Evolutionary conservation across 768 basidiomycete genomes (phyloP).

Genomic region (Psilocybe cyanescens): DNA sequence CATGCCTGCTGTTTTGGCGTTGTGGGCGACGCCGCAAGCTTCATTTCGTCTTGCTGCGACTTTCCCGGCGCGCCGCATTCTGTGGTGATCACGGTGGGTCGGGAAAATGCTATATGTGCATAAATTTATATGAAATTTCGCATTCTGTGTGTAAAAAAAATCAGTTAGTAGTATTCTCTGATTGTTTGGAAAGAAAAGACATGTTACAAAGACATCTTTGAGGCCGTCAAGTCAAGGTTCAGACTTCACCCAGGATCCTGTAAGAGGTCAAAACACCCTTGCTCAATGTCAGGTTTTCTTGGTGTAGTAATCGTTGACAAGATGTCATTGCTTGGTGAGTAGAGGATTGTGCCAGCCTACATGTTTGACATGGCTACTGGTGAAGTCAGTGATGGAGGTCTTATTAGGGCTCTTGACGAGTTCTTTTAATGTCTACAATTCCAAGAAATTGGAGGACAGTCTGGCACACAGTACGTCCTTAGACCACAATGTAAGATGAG

Average conservation of each 20-base stretch:
- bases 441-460: slow-evolving; percentile 60
- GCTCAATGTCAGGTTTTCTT: slow-evolving; percentile 76
- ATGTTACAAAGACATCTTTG: too few species aligned
- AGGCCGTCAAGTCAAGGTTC: slow-evolving; percentile 84
- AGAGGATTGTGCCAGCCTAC: slow-evolving; percentile 80
- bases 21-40: slow-evolving; percentile 90
- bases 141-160: slow-evolving; percentile 71
- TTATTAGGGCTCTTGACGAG: slow-evolving; percentile 67
- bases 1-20: slow-evolving; percentile 87
- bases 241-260: slow-evolving; percentile 90
- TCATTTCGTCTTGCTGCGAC: slow-evolving; percentile 91
- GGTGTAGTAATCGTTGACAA: slow-evolving; percentile 82
- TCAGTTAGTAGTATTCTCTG: background rate
- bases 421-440: slow-evolving; percentile 63
- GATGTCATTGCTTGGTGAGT: slow-evolving; percentile 89
- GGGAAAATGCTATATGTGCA: slow-evolving; percentile 84
- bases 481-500: slow-evolving; percentile 42
- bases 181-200: too few species aligned
- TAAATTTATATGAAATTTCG: slow-evolving; percentile 94
- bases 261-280: slow-evolving; percentile 83
- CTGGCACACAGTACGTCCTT: slow-evolving; percentile 41
- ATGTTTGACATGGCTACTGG: slow-evolving; percentile 52
- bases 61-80: slow-evolving; percentile 98
- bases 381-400: slow-evolving; percentile 37
- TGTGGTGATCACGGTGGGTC: slow-evolving; percentile 92